A percentile compares a stretch with the other conserved stretches of the same genome.
These are phyloP conservation scores for Polychytrium aggregatum DNA, from an alignment of 192 early-diverging fungal genomes.

Conservation along the genomic window DNA sequence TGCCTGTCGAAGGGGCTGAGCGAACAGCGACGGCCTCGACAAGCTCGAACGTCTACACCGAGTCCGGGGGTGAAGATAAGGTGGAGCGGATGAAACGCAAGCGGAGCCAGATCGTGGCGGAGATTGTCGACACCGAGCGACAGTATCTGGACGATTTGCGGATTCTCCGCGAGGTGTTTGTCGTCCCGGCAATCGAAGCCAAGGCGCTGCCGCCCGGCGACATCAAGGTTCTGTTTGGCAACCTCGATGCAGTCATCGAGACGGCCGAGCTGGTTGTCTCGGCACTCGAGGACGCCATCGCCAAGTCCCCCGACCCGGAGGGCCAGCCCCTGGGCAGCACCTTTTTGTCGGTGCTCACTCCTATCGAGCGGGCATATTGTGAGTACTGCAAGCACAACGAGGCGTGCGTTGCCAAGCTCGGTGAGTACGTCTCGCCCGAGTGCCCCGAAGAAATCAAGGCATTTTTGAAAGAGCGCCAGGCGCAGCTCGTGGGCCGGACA, in stretches of 20 bases:
- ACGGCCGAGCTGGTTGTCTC: slow-evolving; percentile 54
- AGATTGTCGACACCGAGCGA: slow-evolving; percentile 68
- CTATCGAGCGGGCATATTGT: slow-evolving; percentile 37
- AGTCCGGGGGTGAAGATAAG: no score
- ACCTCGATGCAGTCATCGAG: slow-evolving; percentile 61
- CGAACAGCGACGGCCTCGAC: no score
- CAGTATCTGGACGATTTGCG: slow-evolving; percentile 65
- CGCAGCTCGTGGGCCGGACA: slow-evolving; percentile 55
- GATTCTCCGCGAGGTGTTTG: slow-evolving; percentile 51
- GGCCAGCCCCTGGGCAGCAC: slow-evolving; percentile 27
- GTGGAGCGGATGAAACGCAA: no score
- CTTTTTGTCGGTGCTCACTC: slow-evolving; percentile 42
- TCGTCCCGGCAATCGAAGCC: slow-evolving; percentile 28
- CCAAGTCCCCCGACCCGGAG: no score
- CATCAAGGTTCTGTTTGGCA: slow-evolving; percentile 62
- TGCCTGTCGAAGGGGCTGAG: no score
- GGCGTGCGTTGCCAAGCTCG: slow-evolving; percentile 44
- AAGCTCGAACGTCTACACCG: no score
- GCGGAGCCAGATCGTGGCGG: slow-evolving; percentile 60
- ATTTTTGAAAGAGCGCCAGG: slow-evolving; percentile 46
- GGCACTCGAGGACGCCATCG: slow-evolving; percentile 48
- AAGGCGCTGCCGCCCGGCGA: slow-evolving; percentile 44
- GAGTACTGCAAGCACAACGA: slow-evolving; percentile 73
- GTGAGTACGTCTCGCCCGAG: slow-evolving; percentile 43
- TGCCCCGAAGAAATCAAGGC: slow-evolving; percentile 24